Percentiles rank a stretch among this genome's conserved stretches.
Evolutionary conservation across 192 early-diverging fungal species (phyloP).

Genomic region (Entrophospora sp.): DNA sequence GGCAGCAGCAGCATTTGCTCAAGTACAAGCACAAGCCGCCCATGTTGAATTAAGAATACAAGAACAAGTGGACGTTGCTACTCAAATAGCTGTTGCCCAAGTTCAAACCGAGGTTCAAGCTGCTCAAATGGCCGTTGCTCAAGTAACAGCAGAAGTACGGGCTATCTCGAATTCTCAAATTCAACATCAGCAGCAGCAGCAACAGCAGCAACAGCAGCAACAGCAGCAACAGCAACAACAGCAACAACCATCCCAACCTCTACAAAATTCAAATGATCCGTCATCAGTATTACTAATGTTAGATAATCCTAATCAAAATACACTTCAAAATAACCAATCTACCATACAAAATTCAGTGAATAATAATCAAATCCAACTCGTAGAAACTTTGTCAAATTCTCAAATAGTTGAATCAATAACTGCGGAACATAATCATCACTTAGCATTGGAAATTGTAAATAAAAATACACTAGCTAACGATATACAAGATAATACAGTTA

Average conservation of each 20-base stretch:
- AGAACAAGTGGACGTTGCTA: not conserved
- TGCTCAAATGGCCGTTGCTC: not conserved
- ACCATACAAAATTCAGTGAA: not conserved
- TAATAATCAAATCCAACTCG: not conserved
- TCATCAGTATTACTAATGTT: not conserved
- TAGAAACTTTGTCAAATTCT: not conserved
- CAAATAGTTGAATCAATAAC: not conserved
- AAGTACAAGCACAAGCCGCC: not conserved
- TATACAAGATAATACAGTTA: not conserved
- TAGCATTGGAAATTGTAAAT: not conserved
- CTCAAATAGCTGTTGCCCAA: not conserved
- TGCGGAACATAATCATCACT: not conserved
- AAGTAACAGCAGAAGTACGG: not conserved
- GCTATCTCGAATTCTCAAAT: not conserved
- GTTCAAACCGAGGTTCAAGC: not conserved
- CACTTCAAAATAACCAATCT: not conserved
- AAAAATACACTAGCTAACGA: not conserved
- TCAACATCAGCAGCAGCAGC: not conserved
- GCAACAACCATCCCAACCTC: not conserved
- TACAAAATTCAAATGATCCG: not conserved
- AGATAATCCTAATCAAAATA: not conserved
- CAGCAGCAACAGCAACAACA: not conserved
- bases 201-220: slow-evolving; percentile 1
- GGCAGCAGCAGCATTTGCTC: too few species aligned
- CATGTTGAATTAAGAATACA: not conserved